These are phyloP conservation scores for Kodamaea neixiangensis DNA, from an alignment of 805 yeast species.

Conservation along the genomic window DNA sequence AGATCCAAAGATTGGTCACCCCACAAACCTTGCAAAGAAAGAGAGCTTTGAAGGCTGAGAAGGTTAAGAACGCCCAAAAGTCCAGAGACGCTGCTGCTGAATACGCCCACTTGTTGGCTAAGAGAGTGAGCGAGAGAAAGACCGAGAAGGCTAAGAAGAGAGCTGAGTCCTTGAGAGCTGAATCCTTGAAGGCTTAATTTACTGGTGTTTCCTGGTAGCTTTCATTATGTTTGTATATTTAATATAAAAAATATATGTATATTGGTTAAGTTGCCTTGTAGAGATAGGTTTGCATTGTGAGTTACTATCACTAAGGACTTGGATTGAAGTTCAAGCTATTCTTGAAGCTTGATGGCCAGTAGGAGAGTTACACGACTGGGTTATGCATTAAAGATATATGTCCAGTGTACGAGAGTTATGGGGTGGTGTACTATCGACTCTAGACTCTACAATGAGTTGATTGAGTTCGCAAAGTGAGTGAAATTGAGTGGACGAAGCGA, in stretches of 20 bases:
- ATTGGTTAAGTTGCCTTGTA: background rate
- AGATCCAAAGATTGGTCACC: constrained; percentile 98
- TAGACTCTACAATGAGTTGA: too few relatives aligned
- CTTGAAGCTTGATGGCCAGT: too few relatives aligned
- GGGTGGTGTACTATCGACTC: too few relatives aligned
- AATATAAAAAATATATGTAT: constrained; percentile 16
- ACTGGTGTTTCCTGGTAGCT: constrained; percentile 8
- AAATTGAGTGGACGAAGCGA: too few relatives aligned
- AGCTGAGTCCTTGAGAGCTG: constrained; percentile 97
- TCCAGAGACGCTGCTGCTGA: constrained; percentile 99
- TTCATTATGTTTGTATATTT: constrained; percentile 24
- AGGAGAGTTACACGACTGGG: too few relatives aligned
- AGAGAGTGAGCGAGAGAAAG: constrained; percentile 97
- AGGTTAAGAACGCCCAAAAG: constrained; percentile 95
- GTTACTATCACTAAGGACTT: too few relatives aligned
- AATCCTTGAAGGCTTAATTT: constrained; percentile 24
- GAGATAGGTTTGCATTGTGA: background rate
- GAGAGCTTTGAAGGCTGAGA: constrained; percentile 92
- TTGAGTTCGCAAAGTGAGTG: too few relatives aligned
- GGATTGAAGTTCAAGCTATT: too few relatives aligned
- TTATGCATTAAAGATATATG: too few relatives aligned
- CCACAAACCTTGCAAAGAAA: constrained; percentile 99
- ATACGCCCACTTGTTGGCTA: constrained; percentile 97
- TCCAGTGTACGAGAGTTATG: too few relatives aligned
- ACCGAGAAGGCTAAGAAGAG: constrained; percentile 99